Base-by-base conservation (phyloP, 805 yeast species). In the Grigorovia humatica region DNA sequence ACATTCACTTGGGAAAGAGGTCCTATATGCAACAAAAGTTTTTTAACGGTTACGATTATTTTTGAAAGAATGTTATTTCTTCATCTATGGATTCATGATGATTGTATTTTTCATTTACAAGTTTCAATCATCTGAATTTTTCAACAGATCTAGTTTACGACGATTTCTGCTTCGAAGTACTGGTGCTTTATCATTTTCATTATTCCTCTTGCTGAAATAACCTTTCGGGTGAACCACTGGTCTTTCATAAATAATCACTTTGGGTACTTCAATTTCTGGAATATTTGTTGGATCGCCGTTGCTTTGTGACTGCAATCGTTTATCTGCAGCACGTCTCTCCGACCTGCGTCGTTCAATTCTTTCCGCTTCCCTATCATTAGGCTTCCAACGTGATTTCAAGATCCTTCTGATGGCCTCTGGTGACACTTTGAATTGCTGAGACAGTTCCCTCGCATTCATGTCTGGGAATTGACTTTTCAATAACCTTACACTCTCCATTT, bases 351-450 rank as follows among this genome's bases (percentile, higher is more conserved):
- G 67, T 35, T 71, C 66, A 1, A 75, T 48, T 17, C 75, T 62
- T 30, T 60, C 65, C 5, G 66, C 74, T 43, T 71, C 75, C 53
- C 82, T 86, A n/a, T 73, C 74, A 4, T 66, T 72, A 0, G 96
- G 96, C 17, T 64, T 68, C 95, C 96, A 90, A 42, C 75, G 79
- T 5, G 91, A 82, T 62, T 80, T 82, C 56, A 90, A 64, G 18
- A 90, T 88, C 55, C 96, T 76, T 53, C 96, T 72, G 2, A 89
- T 77, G 0, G 90, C 86, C 57, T 89, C 95, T 0, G 95, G 91
- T 0, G 93, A 84, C 5, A 88, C 75, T 48, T 76, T 71, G 67
- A 84, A 89, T 61, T 76, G 76, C 35, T 76, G 71, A 0, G 88
- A 83, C 6, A 90, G 64, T 44, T 80, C 83, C 2, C 70, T 69